Percentiles rank a stretch among this genome's conserved stretches.
phyloP scores from a whole-genome alignment of 2,329 filamentous ascomycete genomes.

The Colletotrichum costaricense region DNA sequence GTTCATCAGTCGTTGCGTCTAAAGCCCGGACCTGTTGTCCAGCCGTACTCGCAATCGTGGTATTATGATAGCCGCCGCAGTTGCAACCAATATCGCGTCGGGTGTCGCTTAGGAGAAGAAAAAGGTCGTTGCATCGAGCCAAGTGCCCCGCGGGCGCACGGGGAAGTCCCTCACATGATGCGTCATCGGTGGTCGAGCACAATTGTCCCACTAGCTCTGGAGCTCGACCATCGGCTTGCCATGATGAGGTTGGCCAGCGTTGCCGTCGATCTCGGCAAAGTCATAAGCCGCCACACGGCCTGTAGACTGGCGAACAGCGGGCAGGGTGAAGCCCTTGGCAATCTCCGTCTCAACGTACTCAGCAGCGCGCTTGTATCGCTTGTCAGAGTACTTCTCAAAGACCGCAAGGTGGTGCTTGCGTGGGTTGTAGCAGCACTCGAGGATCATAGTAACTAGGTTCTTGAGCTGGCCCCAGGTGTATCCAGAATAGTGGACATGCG shows the following conservation, averaged over 20 bases:
- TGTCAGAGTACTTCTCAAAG: conserved; percentile 91
- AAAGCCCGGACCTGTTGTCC: background rate
- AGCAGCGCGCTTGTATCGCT: conserved; percentile 87
- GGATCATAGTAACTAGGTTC: conserved; percentile 79
- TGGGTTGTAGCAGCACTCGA: conserved; percentile 88
- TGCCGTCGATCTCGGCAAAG: conserved; percentile 29
- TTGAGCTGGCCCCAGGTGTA: conserved; percentile 90
- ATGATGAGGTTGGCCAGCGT: conserved; percentile 18
- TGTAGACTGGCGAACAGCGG: conserved; percentile 54
- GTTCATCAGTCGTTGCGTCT: conserved; percentile 20
- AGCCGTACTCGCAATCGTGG: conserved; percentile 3
- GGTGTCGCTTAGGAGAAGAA: conserved; percentile 16
- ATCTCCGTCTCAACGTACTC: conserved; percentile 83
- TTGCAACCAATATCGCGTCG: background rate
- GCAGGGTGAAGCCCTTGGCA: conserved; percentile 66
- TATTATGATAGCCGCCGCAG: conserved; percentile 7
- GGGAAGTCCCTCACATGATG: conserved; percentile 9
- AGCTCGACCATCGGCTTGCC: conserved; percentile 33
- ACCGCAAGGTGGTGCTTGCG: conserved; percentile 86
- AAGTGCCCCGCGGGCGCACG: conserved; percentile 6
- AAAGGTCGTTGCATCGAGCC: conserved; percentile 15
- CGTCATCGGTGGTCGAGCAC: conserved; percentile 18
- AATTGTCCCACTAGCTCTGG: conserved; percentile 33
- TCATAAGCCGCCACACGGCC: conserved; percentile 37
- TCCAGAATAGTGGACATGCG: conserved; percentile 91